These are phyloP conservation scores for Aspergillus sclerotiicarbonarius DNA, from an alignment of 495 filamentous ascomycete species.

Conservation along the genomic window DNA sequence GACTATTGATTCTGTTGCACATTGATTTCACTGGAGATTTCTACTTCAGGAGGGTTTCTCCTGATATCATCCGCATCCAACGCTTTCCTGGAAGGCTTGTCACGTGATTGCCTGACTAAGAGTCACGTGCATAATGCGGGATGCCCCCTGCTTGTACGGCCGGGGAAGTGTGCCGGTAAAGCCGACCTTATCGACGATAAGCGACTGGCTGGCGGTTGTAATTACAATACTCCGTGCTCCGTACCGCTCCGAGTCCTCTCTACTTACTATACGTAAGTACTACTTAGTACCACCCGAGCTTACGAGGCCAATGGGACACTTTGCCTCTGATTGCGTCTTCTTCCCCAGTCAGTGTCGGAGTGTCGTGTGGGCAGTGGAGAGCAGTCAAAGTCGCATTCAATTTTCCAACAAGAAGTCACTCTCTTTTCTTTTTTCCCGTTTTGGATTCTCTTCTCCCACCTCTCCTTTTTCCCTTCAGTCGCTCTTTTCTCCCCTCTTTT, in stretches of 20 bases:
- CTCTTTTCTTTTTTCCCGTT: not conserved
- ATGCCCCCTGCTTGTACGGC: too few species aligned
- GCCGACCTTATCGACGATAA: slow-evolving; percentile 4
- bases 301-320: slow-evolving; percentile 1
- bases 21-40: too few species aligned
- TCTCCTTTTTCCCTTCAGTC: slow-evolving; percentile 2
- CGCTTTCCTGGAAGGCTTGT: too few species aligned
- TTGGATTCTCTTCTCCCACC: not conserved
- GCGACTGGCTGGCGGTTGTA: not conserved
- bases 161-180: not conserved
- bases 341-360: not conserved
- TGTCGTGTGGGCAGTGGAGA: not conserved
- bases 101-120: too few species aligned
- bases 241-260: not conserved
- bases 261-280: too few species aligned
- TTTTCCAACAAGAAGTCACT: too few species aligned
- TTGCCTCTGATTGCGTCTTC: not conserved
- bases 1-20: too few species aligned
- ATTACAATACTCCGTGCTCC: not conserved
- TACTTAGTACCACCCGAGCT: not conserved
- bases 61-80: too few species aligned
- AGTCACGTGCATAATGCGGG: too few species aligned
- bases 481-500: not conserved
- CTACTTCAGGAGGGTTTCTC: too few species aligned
- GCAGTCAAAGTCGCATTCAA: not conserved